Evolutionary conservation across 2,329 filamentous ascomycete species (phyloP), one percentile per base, ranked within the genome.

Genomic region (Aspergillus fructus): DNA sequence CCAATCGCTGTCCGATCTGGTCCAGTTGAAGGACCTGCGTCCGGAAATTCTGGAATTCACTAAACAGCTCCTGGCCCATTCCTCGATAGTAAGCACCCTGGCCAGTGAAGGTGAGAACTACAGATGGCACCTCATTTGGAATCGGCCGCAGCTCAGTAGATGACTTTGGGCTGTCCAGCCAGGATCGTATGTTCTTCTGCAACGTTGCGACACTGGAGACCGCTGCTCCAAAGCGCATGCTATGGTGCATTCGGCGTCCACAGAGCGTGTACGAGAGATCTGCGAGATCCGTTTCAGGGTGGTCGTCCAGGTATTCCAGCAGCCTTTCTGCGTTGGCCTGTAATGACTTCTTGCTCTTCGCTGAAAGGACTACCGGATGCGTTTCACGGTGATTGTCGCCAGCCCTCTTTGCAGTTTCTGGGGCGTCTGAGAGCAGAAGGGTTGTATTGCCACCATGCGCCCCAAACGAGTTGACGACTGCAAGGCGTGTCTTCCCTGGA

Each of bases 391-490:
- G 84, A 2, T 49, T 23, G 12, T n/a, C 0, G 64, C 52, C 2
- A 64, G 11, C 12, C 7, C 11, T 3, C 19, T 43, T 24, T 4
- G 90, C 66, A 89, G 87, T 61, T 62, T 12, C 64, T 57, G 9
- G 58, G 0, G 78, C 81, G 48, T 89, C 86, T 66, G 88, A 83
- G 1, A 89, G 64, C 2, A 89, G 68, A 13, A 89, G 65, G 6
- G 83, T 81, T 0, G 86, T 88, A 71, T 90, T 90, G 15, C 88
- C 88, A 56, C 88, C 87, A 52, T 87, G 85, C 2, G 88, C 88
- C 61, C 83, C 83, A 66, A 89, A 89, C 72, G 88, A 89, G 76
- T 89, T 89, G 62, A 88, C 74, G 21, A 76, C 39, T 3, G 50
- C 54, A 11, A 52, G 42, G 0, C 80, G 69, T 53, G 71, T 70